Conservation (phyloP, 768 basidiomycete genomes). For the Gloeophyllum trabeum region DNA sequence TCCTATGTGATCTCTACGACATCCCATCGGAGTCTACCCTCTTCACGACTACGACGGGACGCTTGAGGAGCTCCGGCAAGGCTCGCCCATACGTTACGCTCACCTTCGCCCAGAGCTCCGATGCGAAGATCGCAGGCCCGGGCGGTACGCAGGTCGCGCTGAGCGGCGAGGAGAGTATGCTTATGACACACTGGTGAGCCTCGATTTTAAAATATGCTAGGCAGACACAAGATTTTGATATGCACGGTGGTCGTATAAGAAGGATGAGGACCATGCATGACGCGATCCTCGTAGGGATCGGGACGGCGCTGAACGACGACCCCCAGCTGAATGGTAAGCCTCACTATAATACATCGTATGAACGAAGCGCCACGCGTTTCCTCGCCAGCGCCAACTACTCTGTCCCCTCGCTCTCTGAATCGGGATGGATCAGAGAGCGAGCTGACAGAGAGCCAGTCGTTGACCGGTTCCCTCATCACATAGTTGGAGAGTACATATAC, state of each 20-base stretch:
- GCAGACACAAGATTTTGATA: no score
- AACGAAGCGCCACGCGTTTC: no score
- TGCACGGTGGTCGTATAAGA: slow-evolving; percentile 1
- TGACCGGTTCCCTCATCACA: no score
- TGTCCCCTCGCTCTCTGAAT: slow-evolving; percentile 1
- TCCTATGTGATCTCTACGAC: not conserved
- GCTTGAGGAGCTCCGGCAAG: not conserved
- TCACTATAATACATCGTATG: not conserved
- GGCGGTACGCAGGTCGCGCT: slow-evolving; percentile 67
- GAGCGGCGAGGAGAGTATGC: slow-evolving; percentile 79
- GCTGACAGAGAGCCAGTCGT: no score
- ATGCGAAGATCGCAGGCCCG: slow-evolving; percentile 79
- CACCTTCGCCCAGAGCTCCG: slow-evolving; percentile 78
- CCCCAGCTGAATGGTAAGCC: slow-evolving; percentile 84
- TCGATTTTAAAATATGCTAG: no score
- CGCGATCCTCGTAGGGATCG: slow-evolving; percentile 83
- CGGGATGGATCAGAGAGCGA: slow-evolving; percentile 1
- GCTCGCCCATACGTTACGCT: slow-evolving; percentile 54
- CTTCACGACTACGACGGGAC: not conserved
- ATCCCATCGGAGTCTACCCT: not conserved
- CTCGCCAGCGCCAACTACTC: not conserved
- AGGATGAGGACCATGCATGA: slow-evolving; percentile 93
- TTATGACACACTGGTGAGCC: slow-evolving; percentile 86
- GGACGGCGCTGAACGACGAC: slow-evolving; percentile 84
- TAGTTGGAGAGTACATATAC: no score